These are phyloP conservation scores for Talaromyces funiculosus DNA, from an alignment of 2,329 filamentous ascomycete species.

Conservation along the genomic window DNA sequence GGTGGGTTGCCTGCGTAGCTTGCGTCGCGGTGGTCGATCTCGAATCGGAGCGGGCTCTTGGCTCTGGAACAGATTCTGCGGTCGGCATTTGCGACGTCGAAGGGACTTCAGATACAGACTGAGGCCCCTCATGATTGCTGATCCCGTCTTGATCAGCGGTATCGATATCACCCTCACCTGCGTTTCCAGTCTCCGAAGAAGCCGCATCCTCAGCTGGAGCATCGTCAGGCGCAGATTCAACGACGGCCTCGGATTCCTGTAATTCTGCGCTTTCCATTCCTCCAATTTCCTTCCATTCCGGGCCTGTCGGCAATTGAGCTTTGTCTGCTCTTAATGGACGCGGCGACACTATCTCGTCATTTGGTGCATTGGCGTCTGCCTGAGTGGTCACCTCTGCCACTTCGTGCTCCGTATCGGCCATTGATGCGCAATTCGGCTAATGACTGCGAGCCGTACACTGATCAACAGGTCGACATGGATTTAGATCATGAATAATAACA, in stretches of 20 bases:
- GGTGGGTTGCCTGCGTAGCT: slow-evolving; percentile 45
- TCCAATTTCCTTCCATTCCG: slow-evolving; percentile 27
- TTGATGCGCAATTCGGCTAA: slow-evolving; percentile 34
- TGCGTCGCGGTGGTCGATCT: slow-evolving; percentile 47
- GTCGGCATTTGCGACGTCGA: slow-evolving; percentile 16
- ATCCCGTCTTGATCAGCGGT: not conserved
- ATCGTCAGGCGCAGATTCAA: slow-evolving; percentile 18
- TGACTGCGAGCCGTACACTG: slow-evolving; percentile 22
- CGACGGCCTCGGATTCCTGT: slow-evolving; percentile 17
- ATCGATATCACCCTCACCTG: slow-evolving; percentile 9
- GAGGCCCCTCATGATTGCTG: not conserved
- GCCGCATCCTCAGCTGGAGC: slow-evolving; percentile 17
- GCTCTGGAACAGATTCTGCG: slow-evolving; percentile 22
- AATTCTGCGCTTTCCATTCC: slow-evolving; percentile 17
- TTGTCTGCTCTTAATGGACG: slow-evolving; percentile 28
- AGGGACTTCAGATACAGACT: slow-evolving; percentile 9
- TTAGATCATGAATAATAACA: not conserved
- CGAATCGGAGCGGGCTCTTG: slow-evolving; percentile 53
- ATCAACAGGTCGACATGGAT: slow-evolving; percentile 24
- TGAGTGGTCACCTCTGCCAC: slow-evolving; percentile 23
- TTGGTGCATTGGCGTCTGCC: slow-evolving; percentile 25
- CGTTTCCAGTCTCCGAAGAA: slow-evolving; percentile 12
- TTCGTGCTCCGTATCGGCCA: slow-evolving; percentile 38
- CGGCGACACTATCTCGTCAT: slow-evolving; percentile 22
- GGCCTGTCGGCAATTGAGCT: slow-evolving; percentile 24